phyloP scores from a whole-genome alignment of 352 stramenopile species.

The Globisporangium irregulare region DNA sequence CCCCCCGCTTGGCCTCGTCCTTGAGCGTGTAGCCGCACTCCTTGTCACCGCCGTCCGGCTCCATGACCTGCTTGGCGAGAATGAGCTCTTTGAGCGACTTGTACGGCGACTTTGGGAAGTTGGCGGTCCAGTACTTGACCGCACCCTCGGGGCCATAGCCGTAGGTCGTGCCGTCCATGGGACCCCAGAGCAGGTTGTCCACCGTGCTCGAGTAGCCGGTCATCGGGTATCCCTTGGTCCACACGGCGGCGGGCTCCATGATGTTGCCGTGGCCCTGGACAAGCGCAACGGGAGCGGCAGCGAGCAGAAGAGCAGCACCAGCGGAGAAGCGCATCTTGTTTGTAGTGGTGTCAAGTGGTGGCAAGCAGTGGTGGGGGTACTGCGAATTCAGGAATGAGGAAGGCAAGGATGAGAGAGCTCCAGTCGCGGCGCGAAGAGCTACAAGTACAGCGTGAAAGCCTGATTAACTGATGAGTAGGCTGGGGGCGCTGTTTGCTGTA shows the following conservation, averaged over 20 bases:
- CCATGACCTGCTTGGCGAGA: slow-evolving; percentile 26
- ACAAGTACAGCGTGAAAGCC: not conserved
- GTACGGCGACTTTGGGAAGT: slow-evolving; percentile 29
- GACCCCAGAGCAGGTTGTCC: slow-evolving; percentile 22
- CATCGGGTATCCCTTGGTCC: slow-evolving; percentile 25
- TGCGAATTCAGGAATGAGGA: not conserved
- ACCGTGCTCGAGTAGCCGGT: slow-evolving; percentile 28
- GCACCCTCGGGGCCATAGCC: slow-evolving; percentile 24
- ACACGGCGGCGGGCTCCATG: slow-evolving; percentile 34
- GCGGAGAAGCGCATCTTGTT: slow-evolving; percentile 1
- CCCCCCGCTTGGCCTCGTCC: slow-evolving; percentile 28
- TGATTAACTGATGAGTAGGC: not conserved
- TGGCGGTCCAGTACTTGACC: slow-evolving; percentile 27
- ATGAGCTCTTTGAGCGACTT: slow-evolving; percentile 32
- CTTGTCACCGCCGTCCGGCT: slow-evolving; percentile 15
- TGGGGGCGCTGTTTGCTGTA: not conserved
- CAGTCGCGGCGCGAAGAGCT: not conserved
- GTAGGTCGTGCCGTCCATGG: slow-evolving; percentile 24
- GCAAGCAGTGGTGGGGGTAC: not conserved
- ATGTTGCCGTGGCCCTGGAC: slow-evolving; percentile 34
- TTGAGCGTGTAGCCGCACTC: slow-evolving; percentile 27
- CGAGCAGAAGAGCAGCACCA: slow-evolving; percentile 9
- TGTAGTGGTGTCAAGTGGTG: too few relatives aligned
- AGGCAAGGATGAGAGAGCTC: not conserved
- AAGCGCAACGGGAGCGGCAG: slow-evolving; percentile 1